These are phyloP conservation scores for Rhizopus microsporus DNA, from an alignment of 371 early-diverging fungal species.

Conservation along the genomic window DNA sequence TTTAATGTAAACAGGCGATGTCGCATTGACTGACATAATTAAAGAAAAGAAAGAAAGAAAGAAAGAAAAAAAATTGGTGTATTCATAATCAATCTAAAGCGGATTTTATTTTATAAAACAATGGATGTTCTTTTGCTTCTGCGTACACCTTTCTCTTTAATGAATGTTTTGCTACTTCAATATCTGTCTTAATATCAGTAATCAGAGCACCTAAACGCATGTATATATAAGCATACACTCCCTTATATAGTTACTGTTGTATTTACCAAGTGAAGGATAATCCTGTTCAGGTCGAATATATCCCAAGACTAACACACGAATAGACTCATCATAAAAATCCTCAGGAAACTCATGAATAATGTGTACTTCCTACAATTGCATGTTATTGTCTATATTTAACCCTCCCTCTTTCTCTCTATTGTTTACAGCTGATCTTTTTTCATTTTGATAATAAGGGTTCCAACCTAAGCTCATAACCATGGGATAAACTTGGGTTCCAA, in stretches of 20 bases:
- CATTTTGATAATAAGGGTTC: constrained; percentile 98
- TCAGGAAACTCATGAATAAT: constrained; percentile 82
- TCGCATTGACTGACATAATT: constrained; percentile 1
- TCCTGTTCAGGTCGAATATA: constrained; percentile 91
- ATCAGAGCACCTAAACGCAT: constrained; percentile 77
- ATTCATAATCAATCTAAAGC: neutral
- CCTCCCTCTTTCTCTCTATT: neutral
- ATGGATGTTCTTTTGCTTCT: constrained; percentile 13
- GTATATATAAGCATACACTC: neutral
- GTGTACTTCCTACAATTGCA: constrained; percentile 81
- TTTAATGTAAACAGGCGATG: constrained; percentile 30
- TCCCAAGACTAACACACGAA: constrained; percentile 83
- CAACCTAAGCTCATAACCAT: constrained; percentile 99
- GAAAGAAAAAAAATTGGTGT: neutral
- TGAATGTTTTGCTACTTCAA: constrained; percentile 76
- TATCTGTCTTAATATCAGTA: constrained; percentile 90
- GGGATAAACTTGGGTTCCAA: constrained; percentile 65
- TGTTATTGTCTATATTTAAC: neutral
- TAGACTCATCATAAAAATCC: constrained; percentile 89
- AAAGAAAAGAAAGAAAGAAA: constrained; percentile 1
- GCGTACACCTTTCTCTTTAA: constrained; percentile 48
- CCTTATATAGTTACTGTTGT: neutral
- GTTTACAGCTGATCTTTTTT: constrained; percentile 87
- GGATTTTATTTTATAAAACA: constrained; percentile 9
- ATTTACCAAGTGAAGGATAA: constrained; percentile 80